Conservation (phyloP, 2,329 filamentous ascomycete genomes). For the Acarospora socialis region DNA sequence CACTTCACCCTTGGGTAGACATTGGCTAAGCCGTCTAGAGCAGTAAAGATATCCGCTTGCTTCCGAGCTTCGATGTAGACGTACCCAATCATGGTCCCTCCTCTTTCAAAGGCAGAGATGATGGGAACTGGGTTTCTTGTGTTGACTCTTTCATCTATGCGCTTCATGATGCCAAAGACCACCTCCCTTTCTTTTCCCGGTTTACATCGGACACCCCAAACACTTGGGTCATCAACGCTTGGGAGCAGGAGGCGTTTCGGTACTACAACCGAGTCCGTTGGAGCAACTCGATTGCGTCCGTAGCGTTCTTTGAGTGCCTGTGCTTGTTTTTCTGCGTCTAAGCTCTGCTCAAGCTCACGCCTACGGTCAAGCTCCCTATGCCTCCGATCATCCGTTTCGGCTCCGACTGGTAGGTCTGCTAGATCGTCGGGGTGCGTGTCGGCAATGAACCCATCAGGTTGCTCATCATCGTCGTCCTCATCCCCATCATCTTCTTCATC, state of each 20-base stretch:
- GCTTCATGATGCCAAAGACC: slow-evolving; percentile 74
- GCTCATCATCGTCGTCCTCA: slow-evolving; percentile 79
- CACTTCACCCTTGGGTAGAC: slow-evolving; percentile 81
- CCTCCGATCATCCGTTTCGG: slow-evolving; percentile 74
- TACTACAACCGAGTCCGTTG: slow-evolving; percentile 58
- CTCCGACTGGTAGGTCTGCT: slow-evolving; percentile 57
- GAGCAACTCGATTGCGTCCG: slow-evolving; percentile 56
- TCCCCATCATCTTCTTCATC: slow-evolving; percentile 82
- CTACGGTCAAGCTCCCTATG: slow-evolving; percentile 90
- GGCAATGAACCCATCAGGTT: slow-evolving; percentile 71
- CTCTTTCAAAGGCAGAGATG: slow-evolving; percentile 83
- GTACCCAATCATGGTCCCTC: slow-evolving; percentile 78
- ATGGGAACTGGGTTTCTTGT: slow-evolving; percentile 73
- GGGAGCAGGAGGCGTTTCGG: slow-evolving; percentile 79
- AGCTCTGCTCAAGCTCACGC: slow-evolving; percentile 70
- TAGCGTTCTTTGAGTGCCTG: slow-evolving; percentile 78
- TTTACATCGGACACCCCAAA: slow-evolving; percentile 87
- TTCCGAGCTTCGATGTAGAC: slow-evolving; percentile 88
- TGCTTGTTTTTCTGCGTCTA: slow-evolving; percentile 89
- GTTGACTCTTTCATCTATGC: slow-evolving; percentile 63
- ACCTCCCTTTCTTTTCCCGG: slow-evolving; percentile 92
- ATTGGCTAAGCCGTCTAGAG: slow-evolving; percentile 72
- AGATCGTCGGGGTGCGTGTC: slow-evolving; percentile 85
- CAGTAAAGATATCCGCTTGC: slow-evolving; percentile 70
- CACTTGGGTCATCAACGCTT: slow-evolving; percentile 87